Evolutionary conservation across 768 basidiomycete genomes (phyloP), one percentile per base, ranked within the genome.

Genomic region (Lactifluus echinatus): DNA sequence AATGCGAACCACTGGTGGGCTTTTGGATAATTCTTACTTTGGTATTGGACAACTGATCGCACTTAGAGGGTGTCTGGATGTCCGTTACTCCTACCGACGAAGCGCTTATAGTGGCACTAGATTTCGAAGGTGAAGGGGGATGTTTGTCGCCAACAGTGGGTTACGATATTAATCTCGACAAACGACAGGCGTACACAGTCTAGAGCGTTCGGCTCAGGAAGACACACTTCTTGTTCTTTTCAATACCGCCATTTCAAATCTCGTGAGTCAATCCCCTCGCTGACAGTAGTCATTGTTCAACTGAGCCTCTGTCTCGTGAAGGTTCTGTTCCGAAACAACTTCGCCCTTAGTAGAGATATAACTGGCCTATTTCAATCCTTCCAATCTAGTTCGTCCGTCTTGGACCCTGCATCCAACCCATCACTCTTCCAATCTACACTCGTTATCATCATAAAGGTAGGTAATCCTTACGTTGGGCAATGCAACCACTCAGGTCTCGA

Each of bases 271-370:
- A 23, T 12, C 8, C 4, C 34, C 2, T 21, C 33, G 11, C 26
- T 19, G 11, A 26, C 24, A 7, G 42, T 11, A 19, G 8, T 21
- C 8, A 7, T 12, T 21, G 11, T 14, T 51, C 3, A 11, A 19
- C 15, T 48, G 5, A 28, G 11, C 26, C 21, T 43, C 17, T 4
- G 10, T 6, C 8, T 1, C 23, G n/a, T 37, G n/a, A 52, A 84
- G 83, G 80, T 84, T 2, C 67, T 83, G 0, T 84, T 83, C 70
- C 76, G 83, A 3, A 83, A 84, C 55, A 84, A 85, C 54, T 84
- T 84, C 53, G 81, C 83, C 0, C 67, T 84, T 3, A 79, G 79
- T 39, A 72, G 82, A 31, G 80, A 83, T 60, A 81, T 84, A 8
- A 74, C 77, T 2, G 79, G 79, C 1, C 74, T 83, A 5, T 84